Conservation (phyloP, 1,139 yeast genomes). For the Hyphopichia pseudoburtonii region DNA sequence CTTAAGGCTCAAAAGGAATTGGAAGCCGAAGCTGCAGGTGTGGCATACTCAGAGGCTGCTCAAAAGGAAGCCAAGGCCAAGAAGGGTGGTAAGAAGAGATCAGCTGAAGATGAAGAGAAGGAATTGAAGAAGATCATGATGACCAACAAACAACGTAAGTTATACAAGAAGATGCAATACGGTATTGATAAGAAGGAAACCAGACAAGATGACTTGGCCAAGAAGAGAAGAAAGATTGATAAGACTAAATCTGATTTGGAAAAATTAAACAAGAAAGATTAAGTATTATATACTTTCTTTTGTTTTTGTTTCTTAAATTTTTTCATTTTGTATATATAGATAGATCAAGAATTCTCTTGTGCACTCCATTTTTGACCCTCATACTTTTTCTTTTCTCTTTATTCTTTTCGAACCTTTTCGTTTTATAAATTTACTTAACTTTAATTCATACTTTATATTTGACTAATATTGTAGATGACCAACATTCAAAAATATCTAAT, state of each 20-base stretch:
- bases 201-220: slow-evolving; percentile 69
- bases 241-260: slow-evolving; percentile 62
- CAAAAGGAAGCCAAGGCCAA: slow-evolving; percentile 26
- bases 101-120: slow-evolving; percentile 71
- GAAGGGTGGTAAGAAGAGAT: slow-evolving; percentile 34
- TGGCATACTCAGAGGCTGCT: slow-evolving; percentile 63
- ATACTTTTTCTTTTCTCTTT: not conserved
- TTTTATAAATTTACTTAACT: too few relatives aligned
- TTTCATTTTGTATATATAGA: slow-evolving; percentile 2
- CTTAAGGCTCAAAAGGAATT: slow-evolving; percentile 76
- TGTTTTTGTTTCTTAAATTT: slow-evolving; percentile 1
- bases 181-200: slow-evolving; percentile 84
- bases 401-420: not conserved
- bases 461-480: too few relatives aligned
- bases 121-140: slow-evolving; percentile 93
- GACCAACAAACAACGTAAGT: slow-evolving; percentile 93
- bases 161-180: slow-evolving; percentile 93
- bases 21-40: slow-evolving; percentile 88
- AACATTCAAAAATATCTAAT: too few relatives aligned
- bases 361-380: not conserved
- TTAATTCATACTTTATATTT: too few relatives aligned
- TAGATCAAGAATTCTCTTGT: not conserved
- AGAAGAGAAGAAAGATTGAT: slow-evolving; percentile 76
- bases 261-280: slow-evolving; percentile 26
- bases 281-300: not conserved